Percentiles rank a stretch among this genome's conserved stretches.
Evolutionary conservation across 1,139 yeast genomes (phyloP).

Genomic region (Blastobotrys apis): DNA sequence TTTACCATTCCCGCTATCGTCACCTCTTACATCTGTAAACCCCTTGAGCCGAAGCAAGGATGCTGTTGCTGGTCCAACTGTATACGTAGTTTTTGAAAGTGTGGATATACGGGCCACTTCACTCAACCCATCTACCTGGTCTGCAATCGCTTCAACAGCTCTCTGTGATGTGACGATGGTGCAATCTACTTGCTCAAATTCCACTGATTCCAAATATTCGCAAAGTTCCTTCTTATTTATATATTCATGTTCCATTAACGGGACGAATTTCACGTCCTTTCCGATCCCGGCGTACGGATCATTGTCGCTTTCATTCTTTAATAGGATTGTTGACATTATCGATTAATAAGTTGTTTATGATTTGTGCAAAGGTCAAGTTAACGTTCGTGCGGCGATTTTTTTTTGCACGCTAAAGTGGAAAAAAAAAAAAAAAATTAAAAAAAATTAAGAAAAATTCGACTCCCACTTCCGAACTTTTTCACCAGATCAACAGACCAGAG

Average conservation of each 20-base stretch:
- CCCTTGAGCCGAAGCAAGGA: conserved; percentile 58
- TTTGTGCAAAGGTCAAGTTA: background rate
- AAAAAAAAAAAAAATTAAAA: too few relatives aligned
- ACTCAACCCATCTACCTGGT: background rate
- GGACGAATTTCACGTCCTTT: conserved; percentile 53
- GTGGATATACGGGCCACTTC: conserved; percentile 14
- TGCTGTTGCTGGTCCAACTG: conserved; percentile 91
- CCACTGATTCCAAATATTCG: conserved; percentile 40
- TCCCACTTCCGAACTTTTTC: too few relatives aligned
- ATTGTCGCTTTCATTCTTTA: conserved; percentile 63
- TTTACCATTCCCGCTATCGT: conserved; percentile 75
- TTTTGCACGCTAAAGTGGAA: background rate
- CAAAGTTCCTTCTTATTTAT: conserved; percentile 46
- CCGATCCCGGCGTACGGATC: conserved; percentile 58
- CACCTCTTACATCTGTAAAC: conserved; percentile 67
- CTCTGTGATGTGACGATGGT: conserved; percentile 87
- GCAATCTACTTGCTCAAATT: conserved; percentile 44
- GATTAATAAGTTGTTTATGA: too few relatives aligned
- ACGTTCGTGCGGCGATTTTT: background rate
- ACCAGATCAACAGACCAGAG: too few relatives aligned
- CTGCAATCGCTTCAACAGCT: conserved; percentile 66
- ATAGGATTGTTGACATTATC: conserved; percentile 37
- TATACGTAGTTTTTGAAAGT: conserved; percentile 56
- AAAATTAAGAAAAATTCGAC: too few relatives aligned
- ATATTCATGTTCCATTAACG: conserved; percentile 62